A percentile compares a stretch with the other conserved stretches of the same genome.
Evolutionary conservation across 176 grass and related monocot genomes (phyloP).

Genomic region (Carex littledalei): DNA sequence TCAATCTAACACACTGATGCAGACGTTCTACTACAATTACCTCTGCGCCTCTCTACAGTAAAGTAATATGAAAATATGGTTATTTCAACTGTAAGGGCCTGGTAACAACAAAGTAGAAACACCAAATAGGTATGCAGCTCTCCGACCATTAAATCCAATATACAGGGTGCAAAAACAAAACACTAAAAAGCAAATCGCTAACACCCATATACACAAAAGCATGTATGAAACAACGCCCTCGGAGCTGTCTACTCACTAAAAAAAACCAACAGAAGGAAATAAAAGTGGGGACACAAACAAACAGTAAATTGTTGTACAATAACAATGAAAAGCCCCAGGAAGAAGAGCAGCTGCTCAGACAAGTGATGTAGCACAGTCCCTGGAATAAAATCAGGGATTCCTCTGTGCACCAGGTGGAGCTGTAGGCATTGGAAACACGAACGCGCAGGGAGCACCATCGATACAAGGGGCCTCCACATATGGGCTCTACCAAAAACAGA

Average conservation of each 20-base stretch:
- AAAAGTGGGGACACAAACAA: conserved; percentile 11
- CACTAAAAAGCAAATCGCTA: background rate
- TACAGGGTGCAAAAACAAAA: background rate
- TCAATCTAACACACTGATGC: background rate
- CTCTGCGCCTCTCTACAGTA: background rate
- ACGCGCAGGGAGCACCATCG: conserved; percentile 36
- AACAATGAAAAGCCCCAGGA: background rate
- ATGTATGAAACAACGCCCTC: conserved; percentile 11
- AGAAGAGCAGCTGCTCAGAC: background rate
- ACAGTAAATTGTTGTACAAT: conserved; percentile 3
- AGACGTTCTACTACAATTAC: background rate
- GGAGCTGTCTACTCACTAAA: background rate
- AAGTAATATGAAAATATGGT: background rate
- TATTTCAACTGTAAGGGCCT: background rate
- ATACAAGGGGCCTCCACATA: conserved; percentile 90
- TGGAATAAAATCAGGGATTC: conserved; percentile 31
- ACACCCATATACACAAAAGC: conserved; percentile 10
- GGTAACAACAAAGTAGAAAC: background rate
- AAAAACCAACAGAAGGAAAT: background rate
- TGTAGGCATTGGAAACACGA: conserved; percentile 81
- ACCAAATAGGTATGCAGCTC: conserved; percentile 13
- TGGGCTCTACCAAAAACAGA: conserved; percentile 62
- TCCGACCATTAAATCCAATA: conserved; percentile 1
- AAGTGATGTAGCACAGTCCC: background rate
- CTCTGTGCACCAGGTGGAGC: conserved; percentile 80